Evolutionary conservation across 2,329 filamentous ascomycete genomes (phyloP), one percentile per base, ranked within the genome.

Genomic region (Verticillium nonalfalfae): DNA sequence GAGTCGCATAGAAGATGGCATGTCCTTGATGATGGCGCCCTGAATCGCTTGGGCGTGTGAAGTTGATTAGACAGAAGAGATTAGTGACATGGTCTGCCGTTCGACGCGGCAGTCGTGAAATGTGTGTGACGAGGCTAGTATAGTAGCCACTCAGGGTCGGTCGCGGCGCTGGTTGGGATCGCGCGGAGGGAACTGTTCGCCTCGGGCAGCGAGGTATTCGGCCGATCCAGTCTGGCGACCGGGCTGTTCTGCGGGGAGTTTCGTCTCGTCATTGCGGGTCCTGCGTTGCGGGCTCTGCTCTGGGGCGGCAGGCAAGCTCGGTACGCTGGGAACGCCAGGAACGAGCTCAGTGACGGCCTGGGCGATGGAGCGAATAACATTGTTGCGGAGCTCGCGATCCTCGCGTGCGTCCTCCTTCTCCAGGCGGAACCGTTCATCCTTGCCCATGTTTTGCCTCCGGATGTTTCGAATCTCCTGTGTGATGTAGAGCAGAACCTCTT

Each of bases 401-500:
- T 95, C 91, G 57, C 81, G 81, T 67, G 85, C 83, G 72, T 95
- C 91, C 72, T 95, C 91, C 72, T 91, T 91, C 73, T 93, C 88
- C 14, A 95, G 80, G 52, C 86, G 83, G 75, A 93, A 93, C 62
- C 90, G 88, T 69, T 96, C 89, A 18, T 94, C 88, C 78, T 97
- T 97, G 73, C 84, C 82, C 82, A 96, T 85, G 76, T 96, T 93
- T 69, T 86, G 84, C 59, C 95, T 88, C 69, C 94, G 90, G 70
- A 94, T 85, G 64, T 87, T 86, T 70, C 91, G 91, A 71, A 99
- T 95, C 78, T 98, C 95, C 68, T 93, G 88, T 77, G 95, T 89
- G 65, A 97, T 92, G 79, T 93, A 93, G 15, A 96, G 83, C 64
- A 98, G 82, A 6, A 97, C 94, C 65, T 95, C 90, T 74, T 99